phyloP scores from a whole-genome alignment of 164 flowering plant genomes.

The Aristolochia californica region DNA sequence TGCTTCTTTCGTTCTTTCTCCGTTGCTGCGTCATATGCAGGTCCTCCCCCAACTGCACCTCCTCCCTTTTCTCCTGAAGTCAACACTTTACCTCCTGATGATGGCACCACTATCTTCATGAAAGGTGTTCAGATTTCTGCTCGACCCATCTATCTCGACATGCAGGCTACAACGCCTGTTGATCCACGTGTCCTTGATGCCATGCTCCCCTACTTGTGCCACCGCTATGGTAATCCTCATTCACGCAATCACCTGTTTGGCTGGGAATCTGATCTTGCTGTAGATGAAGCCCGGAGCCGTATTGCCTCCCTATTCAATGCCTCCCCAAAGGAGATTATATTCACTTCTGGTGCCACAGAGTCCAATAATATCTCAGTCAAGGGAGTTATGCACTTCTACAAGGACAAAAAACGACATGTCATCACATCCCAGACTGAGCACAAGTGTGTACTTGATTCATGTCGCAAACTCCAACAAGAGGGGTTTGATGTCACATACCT shows the following conservation, averaged over 20 bases:
- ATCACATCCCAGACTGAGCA: conserved; percentile 98
- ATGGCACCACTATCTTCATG: conserved; percentile 28
- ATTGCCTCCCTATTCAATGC: conserved; percentile 66
- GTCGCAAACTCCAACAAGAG: conserved; percentile 85
- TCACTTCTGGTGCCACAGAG: conserved; percentile 98
- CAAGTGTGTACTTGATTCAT: conserved; percentile 92
- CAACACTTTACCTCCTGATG: conserved; percentile 11
- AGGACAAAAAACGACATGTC: conserved; percentile 67
- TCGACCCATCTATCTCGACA: conserved; percentile 79
- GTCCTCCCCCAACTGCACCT: background rate
- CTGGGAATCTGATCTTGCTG: conserved; percentile 92
- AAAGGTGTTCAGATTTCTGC: conserved; percentile 83
- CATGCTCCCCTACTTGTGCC: conserved; percentile 71
- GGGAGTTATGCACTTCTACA: conserved; percentile 76
- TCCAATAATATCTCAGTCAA: conserved; percentile 87
- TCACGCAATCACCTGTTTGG: conserved; percentile 95
- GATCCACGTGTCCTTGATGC: conserved; percentile 89
- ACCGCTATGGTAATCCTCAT: conserved; percentile 88
- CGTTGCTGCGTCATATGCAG: background rate
- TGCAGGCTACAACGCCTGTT: conserved; percentile 93
- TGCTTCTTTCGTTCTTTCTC: background rate
- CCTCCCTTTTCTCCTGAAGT: background rate
- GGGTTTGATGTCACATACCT: conserved; percentile 86
- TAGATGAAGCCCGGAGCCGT: conserved; percentile 66
- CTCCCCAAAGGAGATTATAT: conserved; percentile 81